Conservation (phyloP, 148 eudicot genomes). For the Rhododendron kiyosumense region DNA sequence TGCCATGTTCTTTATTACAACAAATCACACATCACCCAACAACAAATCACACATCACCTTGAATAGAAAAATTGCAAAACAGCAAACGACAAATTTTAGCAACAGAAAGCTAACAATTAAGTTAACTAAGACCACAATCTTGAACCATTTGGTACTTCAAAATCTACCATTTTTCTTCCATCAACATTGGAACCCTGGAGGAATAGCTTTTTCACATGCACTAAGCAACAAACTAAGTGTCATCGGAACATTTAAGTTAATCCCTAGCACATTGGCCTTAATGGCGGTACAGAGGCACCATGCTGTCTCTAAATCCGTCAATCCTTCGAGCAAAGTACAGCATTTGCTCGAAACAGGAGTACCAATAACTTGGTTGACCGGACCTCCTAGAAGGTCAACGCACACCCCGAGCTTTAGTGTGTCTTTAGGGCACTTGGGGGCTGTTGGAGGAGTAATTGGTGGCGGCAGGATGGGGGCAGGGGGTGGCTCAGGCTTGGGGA, state of each 20-base stretch:
- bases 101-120: not conserved
- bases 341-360: conserved; percentile 29
- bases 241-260: conserved; percentile 35
- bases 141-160: not conserved
- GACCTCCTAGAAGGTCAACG: conserved; percentile 36
- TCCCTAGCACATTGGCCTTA: conserved; percentile 40
- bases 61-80: not conserved
- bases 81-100: not conserved
- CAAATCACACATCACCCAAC: not conserved
- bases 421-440: conserved; percentile 38
- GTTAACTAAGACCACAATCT: not conserved
- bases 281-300: conserved; percentile 42
- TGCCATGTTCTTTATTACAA: conserved; percentile 1
- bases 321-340: conserved; percentile 31
- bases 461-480: not conserved
- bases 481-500: conserved; percentile 12
- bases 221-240: conserved; percentile 31
- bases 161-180: not conserved
- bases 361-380: conserved; percentile 19
- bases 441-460: conserved; percentile 19
- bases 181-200: conserved; percentile 35
- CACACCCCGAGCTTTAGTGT: conserved; percentile 39
- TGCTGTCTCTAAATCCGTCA: conserved; percentile 37
- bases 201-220: conserved; percentile 32
- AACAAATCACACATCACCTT: not conserved